These are phyloP conservation scores for Kickxella alabastrina DNA, from an alignment of 192 early-diverging fungal species.

Conservation along the genomic window DNA sequence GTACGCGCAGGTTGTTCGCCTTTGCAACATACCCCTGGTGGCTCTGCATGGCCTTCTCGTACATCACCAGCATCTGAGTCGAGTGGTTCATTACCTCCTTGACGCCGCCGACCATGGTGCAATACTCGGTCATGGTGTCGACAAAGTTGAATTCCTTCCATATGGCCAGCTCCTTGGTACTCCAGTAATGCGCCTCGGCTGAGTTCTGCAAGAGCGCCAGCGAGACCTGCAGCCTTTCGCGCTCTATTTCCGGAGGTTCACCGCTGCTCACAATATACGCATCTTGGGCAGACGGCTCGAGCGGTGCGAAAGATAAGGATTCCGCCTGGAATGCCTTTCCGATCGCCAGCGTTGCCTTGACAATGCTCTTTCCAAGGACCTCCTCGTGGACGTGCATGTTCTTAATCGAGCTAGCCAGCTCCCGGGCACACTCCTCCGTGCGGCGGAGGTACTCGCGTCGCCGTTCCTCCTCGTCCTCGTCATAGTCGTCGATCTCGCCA, in stretches of 20 bases:
- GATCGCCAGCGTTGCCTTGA: constrained; percentile 28
- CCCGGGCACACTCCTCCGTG: constrained; percentile 26
- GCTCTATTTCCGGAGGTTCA: constrained; percentile 2
- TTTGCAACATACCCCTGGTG: constrained; percentile 22
- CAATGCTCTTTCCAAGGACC: constrained; percentile 27
- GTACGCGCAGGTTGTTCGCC: constrained; percentile 37
- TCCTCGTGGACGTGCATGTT: constrained; percentile 38
- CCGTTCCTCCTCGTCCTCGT: constrained; percentile 48
- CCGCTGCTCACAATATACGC: not conserved
- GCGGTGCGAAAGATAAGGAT: not conserved
- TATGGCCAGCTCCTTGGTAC: constrained; percentile 36
- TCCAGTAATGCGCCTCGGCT: constrained; percentile 39
- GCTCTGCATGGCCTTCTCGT: constrained; percentile 43
- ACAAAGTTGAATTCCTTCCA: constrained; percentile 47
- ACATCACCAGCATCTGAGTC: constrained; percentile 38
- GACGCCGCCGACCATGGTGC: constrained; percentile 34
- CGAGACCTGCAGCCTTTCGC: constrained; percentile 30
- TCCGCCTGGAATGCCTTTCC: constrained; percentile 22
- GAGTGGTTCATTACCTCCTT: constrained; percentile 44
- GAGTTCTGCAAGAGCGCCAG: constrained; percentile 36
- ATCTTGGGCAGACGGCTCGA: not conserved
- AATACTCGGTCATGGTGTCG: constrained; percentile 33
- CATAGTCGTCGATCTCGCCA: constrained; percentile 42
- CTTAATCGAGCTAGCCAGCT: constrained; percentile 20
- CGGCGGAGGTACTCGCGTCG: constrained; percentile 38